Percentiles rank a stretch among this genome's conserved stretches.
Evolutionary conservation across 2,329 filamentous ascomycete species (phyloP).

Genomic region (Cladobotryum mycophilum): DNA sequence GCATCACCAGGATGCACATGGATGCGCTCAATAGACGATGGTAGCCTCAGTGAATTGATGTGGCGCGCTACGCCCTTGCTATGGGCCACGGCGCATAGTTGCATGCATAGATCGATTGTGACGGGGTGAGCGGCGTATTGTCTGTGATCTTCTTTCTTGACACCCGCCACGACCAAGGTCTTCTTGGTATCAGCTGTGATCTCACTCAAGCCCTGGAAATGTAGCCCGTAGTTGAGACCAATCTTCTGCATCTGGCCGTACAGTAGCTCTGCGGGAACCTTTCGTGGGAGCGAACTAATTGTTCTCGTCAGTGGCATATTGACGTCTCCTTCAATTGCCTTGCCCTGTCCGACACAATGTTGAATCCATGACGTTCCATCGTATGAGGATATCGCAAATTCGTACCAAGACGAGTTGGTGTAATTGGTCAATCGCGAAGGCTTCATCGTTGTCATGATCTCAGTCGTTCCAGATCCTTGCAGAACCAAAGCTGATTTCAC

Average conservation of each 20-base stretch:
- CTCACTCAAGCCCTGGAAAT: not conserved
- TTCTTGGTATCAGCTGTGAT: not conserved
- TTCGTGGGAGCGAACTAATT: not conserved
- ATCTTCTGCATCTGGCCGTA: not conserved
- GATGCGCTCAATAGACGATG: constrained; percentile 1
- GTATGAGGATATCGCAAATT: constrained; percentile 11
- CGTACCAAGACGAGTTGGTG: constrained; percentile 13
- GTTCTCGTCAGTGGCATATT: not conserved
- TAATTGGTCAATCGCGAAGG: constrained; percentile 6
- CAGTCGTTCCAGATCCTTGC: constrained; percentile 3
- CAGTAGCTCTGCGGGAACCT: not conserved
- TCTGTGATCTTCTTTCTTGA: not conserved
- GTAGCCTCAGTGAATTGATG: constrained; percentile 2
- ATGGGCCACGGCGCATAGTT: constrained; percentile 22
- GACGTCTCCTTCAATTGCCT: not conserved
- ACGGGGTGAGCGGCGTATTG: constrained; percentile 26
- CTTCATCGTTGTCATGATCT: constrained; percentile 12
- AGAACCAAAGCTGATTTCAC: constrained; percentile 12
- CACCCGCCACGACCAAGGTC: not conserved
- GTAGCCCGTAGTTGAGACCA: constrained; percentile 1
- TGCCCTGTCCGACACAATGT: constrained; percentile 8
- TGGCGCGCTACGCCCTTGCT: constrained; percentile 15
- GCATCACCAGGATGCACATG: not conserved
- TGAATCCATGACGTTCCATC: constrained; percentile 10
- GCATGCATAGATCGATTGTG: constrained; percentile 29